phyloP scores from a whole-genome alignment of 495 filamentous ascomycete genomes.

The Penicillium salamii region DNA sequence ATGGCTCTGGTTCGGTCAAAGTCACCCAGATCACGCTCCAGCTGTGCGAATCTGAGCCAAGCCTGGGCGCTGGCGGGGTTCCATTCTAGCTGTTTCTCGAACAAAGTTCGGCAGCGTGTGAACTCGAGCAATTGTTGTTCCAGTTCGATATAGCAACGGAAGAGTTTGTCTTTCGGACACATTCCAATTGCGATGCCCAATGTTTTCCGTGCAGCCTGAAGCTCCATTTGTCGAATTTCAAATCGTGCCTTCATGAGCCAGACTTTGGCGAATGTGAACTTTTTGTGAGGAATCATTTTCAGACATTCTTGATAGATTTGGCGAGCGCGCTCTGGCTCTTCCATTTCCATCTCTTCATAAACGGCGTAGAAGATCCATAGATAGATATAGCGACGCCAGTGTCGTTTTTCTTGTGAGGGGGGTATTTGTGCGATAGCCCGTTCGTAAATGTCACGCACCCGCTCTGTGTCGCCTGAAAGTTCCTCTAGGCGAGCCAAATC shows the following conservation, averaged over 20 bases:
- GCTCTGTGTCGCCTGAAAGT: conserved; percentile 70
- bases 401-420: conserved; percentile 92
- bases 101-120: conserved; percentile 80
- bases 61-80: conserved; percentile 84
- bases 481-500: conserved; percentile 93
- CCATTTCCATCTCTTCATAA: conserved; percentile 84
- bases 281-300: conserved; percentile 87
- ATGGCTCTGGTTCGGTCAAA: conserved; percentile 83
- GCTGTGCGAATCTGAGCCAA: conserved; percentile 92
- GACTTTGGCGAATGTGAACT: conserved; percentile 95
- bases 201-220: conserved; percentile 77
- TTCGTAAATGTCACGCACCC: conserved; percentile 90
- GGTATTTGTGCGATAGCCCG: conserved; percentile 94
- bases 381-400: conserved; percentile 97
- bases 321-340: conserved; percentile 74
- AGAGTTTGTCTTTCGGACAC: conserved; percentile 94
- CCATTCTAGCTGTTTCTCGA: conserved; percentile 90
- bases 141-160: conserved; percentile 87
- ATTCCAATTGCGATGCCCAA: conserved; percentile 87
- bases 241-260: conserved; percentile 94
- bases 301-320: conserved; percentile 90
- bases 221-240: conserved; percentile 81
- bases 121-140: conserved; percentile 94
- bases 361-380: conserved; percentile 97
- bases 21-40: conserved; percentile 88